Percentiles rank a stretch among this genome's conserved stretches.
Evolutionary conservation across 208 protist species (phyloP).

Genomic region (Trypanosomatidae sp.): DNA sequence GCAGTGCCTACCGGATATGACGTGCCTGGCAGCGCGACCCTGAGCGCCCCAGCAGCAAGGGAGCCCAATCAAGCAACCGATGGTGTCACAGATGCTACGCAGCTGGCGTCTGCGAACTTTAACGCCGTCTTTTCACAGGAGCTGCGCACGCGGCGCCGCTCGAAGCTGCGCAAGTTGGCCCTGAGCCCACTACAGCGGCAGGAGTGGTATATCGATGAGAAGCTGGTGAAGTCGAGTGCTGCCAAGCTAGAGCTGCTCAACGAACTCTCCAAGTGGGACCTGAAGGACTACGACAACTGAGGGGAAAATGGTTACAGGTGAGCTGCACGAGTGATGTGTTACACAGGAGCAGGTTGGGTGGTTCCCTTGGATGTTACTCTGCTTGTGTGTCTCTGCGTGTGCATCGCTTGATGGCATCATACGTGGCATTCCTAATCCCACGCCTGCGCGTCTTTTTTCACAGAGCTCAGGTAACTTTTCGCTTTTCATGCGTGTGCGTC

Average conservation of each 20-base stretch:
- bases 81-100: constrained; percentile 9
- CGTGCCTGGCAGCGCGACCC: neutral
- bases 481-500: neutral
- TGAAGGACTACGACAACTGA: constrained; percentile 73
- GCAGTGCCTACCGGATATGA: neutral
- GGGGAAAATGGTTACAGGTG: neutral
- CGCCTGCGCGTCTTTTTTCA: neutral
- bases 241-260: constrained; percentile 84
- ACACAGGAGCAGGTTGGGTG: neutral
- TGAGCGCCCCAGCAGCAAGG: neutral
- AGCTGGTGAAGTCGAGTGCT: constrained; percentile 66
- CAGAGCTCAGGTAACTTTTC: constrained; percentile 3
- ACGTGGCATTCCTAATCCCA: neutral
- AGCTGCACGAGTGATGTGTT: neutral
- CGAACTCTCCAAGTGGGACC: constrained; percentile 66
- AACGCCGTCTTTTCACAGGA: constrained; percentile 60
- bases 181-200: constrained; percentile 60
- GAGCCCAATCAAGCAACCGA: neutral
- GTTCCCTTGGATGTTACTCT: neutral
- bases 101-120: constrained; percentile 32
- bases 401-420: neutral
- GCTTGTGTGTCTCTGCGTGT: neutral
- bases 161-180: constrained; percentile 69
- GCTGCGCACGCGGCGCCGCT: constrained; percentile 47
- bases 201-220: constrained; percentile 89